Evolutionary conservation across 306 rosid genomes (phyloP).

Genomic region (Carpinus fangiana): DNA sequence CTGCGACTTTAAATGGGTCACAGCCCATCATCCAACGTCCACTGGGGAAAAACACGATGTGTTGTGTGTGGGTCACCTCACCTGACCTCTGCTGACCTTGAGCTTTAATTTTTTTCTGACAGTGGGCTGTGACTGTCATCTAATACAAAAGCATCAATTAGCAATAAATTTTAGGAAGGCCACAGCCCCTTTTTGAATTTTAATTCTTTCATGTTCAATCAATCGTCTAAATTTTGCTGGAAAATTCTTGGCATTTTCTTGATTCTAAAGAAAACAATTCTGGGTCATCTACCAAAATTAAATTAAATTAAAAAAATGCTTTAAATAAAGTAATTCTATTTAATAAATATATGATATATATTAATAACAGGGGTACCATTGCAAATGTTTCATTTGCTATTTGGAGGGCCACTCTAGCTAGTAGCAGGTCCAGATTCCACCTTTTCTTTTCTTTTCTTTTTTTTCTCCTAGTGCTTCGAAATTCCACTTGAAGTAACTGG

Average conservation of each 20-base stretch:
- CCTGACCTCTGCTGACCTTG: constrained; percentile 36
- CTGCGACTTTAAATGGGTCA: constrained; percentile 39
- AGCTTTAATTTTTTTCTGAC: constrained; percentile 36
- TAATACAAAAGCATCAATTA: background rate
- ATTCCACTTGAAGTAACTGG: background rate
- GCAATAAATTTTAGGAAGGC: no score
- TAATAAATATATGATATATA: no score
- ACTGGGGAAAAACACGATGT: constrained; percentile 30
- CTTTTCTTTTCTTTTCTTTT: background rate
- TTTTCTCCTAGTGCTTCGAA: background rate
- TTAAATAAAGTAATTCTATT: no score
- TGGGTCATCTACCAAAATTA: no score
- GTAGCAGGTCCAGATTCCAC: background rate
- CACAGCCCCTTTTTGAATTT: no score
- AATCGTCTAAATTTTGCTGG: no score
- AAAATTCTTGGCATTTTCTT: no score
- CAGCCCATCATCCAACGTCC: constrained; percentile 45
- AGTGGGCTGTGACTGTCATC: constrained; percentile 28
- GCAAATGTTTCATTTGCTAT: background rate
- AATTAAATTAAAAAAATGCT: no score
- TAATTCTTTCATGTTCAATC: no score
- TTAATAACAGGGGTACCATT: no score
- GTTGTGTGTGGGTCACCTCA: constrained; percentile 35
- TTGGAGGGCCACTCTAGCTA: background rate
- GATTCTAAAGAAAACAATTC: no score